Percentiles rank a stretch among this genome's conserved stretches.
Evolutionary conservation across 352 stramenopile species (phyloP).

Genomic region (Lagenidium giganteum): DNA sequence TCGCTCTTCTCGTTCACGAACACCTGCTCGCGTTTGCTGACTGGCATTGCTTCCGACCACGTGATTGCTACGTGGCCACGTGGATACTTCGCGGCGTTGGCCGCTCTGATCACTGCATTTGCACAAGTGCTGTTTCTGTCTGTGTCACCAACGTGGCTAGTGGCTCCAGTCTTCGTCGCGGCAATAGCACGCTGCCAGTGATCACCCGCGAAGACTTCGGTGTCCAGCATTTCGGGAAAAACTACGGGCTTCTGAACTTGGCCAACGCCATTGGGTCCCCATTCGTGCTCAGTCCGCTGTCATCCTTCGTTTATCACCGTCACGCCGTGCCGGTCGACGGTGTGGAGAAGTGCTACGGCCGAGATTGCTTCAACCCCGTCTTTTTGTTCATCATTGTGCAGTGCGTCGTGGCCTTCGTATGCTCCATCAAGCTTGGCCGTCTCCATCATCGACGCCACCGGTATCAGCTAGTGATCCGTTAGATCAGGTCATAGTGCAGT

Average conservation of each 20-base stretch:
- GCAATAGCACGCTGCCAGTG: constrained; percentile 62
- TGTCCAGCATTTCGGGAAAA: constrained; percentile 68
- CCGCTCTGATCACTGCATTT: constrained; percentile 44
- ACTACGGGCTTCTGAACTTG: constrained; percentile 71
- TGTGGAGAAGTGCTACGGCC: constrained; percentile 46
- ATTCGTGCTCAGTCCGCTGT: constrained; percentile 65
- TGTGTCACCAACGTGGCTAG: constrained; percentile 31
- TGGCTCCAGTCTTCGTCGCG: constrained; percentile 57
- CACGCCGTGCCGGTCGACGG: constrained; percentile 28
- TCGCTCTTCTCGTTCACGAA: constrained; percentile 69
- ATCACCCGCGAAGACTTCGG: constrained; percentile 72
- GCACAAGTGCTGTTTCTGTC: constrained; percentile 60
- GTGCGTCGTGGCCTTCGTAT: constrained; percentile 43
- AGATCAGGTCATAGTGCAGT: too few relatives aligned
- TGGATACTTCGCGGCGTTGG: constrained; percentile 53
- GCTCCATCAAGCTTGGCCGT: constrained; percentile 49
- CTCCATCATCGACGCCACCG: too few relatives aligned
- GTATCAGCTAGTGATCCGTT: too few relatives aligned
- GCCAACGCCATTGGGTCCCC: constrained; percentile 72
- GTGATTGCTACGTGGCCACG: constrained; percentile 42
- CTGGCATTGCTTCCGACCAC: constrained; percentile 56
- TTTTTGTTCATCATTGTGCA: constrained; percentile 53
- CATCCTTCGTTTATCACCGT: constrained; percentile 50
- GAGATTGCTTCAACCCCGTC: constrained; percentile 53
- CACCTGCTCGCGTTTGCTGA: constrained; percentile 40